Evolutionary conservation across 192 early-diverging fungal species (phyloP), one percentile per base, ranked within the genome.

Genomic region (Coemansia furcata): DNA sequence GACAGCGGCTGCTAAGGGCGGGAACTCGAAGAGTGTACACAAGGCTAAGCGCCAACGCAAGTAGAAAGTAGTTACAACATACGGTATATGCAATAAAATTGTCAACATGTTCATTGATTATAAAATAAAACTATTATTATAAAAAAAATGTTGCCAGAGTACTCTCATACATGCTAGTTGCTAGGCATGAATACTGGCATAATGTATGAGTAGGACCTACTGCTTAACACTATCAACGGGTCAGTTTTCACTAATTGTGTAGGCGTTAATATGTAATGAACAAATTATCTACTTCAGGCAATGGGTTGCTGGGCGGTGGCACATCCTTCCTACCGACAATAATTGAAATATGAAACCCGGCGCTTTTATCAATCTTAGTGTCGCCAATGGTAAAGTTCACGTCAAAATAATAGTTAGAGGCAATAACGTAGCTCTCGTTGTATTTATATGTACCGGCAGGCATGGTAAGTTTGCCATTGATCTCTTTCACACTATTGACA

Each of bases 11-110:
- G 32, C 36, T 8, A 60, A 60, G 21, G 58, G 58, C 37, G 58
- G 58, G 8, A 63, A 30, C 40, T 63, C 38, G 6, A 63, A 63
- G 40, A 23, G 42, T 3, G 43, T 4, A 44, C 29, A 42, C 42
- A 63, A 44, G 38, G 32, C 43, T 15, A 63, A 63, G 43, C 61
- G 61, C 61, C 61, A 63, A 42, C 61, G 61, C 61, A 63, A 63
- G 29, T 63, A 63, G 30, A 2, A 37, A 7, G 5, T 12, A 15
- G 33, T 57, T 57, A 33, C 17, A 57, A 17, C 26, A 17, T 33
- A 21, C 3, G 11, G 26, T 32, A 12, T 30, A 54, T 54, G 50
- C 26, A 0, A 14, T 6, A 4, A 54, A 29, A 30, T 30, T 29
- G 29, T 1, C 50, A 21, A 54, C 0, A 54, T 30, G 46, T 54